Base-by-base conservation (phyloP, 805 yeast species). In the Yarrowia sp. region DNA sequence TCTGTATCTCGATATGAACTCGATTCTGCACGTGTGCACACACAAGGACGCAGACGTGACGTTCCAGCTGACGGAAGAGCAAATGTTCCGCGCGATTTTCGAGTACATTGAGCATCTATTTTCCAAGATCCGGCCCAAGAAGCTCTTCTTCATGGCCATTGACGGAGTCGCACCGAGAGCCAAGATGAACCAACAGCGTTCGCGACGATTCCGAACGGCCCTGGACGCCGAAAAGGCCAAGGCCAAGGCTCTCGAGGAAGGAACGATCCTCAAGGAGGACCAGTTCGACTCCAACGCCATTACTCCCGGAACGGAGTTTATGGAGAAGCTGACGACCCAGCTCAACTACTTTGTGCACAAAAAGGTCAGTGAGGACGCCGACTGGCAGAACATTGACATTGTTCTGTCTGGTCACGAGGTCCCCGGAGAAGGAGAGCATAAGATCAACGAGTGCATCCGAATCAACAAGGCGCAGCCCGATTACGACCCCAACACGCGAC, bases 161-260 rank as follows among this genome's bases (percentile, higher is more conserved):
- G 99, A 94, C 80, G 99, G 99, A 76, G 98, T 94, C 64, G 99
- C 99, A 0, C 99, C 99, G 49, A 83, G 99, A 76, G 99, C 99
- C 12, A 94, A 94, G 76, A 93, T 94, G 97, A 94, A 94, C 76
- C 98, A 94, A 79, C 99, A 94, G 79, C 86, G 99, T 79, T 87
- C 97, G 0, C 87, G 99, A 82, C 87, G 99, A 80, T 94, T 94
- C 78, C 84, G 97, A 78, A 87, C 97, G 38, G 98, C 97, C 0
- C 84, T 87, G 73, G 98, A 94, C 75, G 97, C 97, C 1, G 97
- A 94, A 76, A 86, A 86, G 71, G 87, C 87, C 64, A 75, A 90
- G 75, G 83, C 84, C 69, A 89, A 90, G 76, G 97, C 97, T 6
- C 80, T 88, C 49, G 84, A 83, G 39, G 82, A 84, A 20, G 97